Evolutionary conservation across 371 early-diverging fungal genomes (phyloP), one percentile per base, ranked within the genome.

Genomic region (Synchytrium microbalum): DNA sequence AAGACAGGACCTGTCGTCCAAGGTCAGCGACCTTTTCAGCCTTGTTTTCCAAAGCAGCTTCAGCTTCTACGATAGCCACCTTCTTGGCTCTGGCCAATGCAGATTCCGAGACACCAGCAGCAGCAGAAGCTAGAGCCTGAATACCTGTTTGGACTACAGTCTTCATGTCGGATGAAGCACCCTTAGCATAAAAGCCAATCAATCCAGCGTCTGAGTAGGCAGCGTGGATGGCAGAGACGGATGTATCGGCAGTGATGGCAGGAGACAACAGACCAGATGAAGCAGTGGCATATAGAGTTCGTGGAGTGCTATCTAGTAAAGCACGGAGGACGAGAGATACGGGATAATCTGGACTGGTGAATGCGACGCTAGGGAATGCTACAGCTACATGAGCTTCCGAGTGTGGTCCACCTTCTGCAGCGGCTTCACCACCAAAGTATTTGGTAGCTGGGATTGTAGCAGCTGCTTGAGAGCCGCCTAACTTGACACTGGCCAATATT

Each of bases 161-260:
- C 64, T 89, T 80, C 31, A 87, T 74, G 54, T 81, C 68, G 38
- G 80, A 68, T 56, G 71, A 68, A 24, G 66, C 23, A 31, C 88
- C 83, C 53, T 88, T 84, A 53, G 85, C 76, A 61, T 87, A 78
- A 64, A 96, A 75, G 67, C 95, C 98, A 69, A 96, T 86, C 60
- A 97, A 82, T 67, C 92, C 94, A 62, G 95, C 90, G 78, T 95
- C 96, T 25, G 92, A 87, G 84, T 95, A 95, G 30, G 88, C 81
- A 62, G 84, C 75, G 76, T 88, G 85, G 81, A 97, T 93, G 53
- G 93, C 86, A 69, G 84, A 74, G 63, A 90, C 79, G 33, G 75
- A 56, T 23, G 72, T 69, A 46, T 57, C 46, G 60, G 86, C 74
- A 67, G 82, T 73, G 59, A 90, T 84, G 51, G 86, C 79, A 62